Evolutionary conservation across 371 early-diverging fungal genomes (phyloP), one percentile per base, ranked within the genome.

Genomic region (Astathelohania contejeani): DNA sequence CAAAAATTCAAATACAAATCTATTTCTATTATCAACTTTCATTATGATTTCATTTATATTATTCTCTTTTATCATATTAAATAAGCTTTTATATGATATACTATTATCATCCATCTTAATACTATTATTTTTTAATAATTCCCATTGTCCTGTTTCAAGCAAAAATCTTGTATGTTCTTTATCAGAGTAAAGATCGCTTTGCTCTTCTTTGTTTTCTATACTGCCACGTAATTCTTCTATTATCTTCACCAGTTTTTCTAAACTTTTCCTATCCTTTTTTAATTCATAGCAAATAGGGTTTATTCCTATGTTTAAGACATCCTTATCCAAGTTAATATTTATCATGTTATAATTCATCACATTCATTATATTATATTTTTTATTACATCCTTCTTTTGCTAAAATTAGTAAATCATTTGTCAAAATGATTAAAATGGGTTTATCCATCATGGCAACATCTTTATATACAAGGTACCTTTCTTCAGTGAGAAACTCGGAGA

Each of bases 321-420:
- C 20, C 16, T 37, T 44, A 18, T 14, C 47, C 9, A 45, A 19
- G 6, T 51, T 23, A 3, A 63, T 46, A 2, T 56, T 47, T 2
- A 61, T 29, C 7, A 53, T 47, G 3, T 25, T 37, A 20, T 53
- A 57, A 29, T 58, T 62, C 23, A 59, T 56, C 4, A 56, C 35
- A 57, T 60, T 49, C 28, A 49, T 16, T 25, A 65, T 44, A 16
- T n/a, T 32, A 50, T 56, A 65, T n/a, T 60, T 56, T 37, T 27
- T 49, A 49, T 19, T 19, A 50, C 42, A 28, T 29, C 53, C 14
- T 4, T 35, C 39, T 16, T 45, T 32, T 24, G 60, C 67, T 16
- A 67, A 57, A 39, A 67, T 35, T 26, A 67, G 25, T 18, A 67
- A 27, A 35, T 67, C 67, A 54, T 67, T 67, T 4, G 63, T 47